Evolutionary conservation across 164 flowering plant species (phyloP), one percentile per base, ranked within the genome.

Genomic region (Platanus orientalis): DNA sequence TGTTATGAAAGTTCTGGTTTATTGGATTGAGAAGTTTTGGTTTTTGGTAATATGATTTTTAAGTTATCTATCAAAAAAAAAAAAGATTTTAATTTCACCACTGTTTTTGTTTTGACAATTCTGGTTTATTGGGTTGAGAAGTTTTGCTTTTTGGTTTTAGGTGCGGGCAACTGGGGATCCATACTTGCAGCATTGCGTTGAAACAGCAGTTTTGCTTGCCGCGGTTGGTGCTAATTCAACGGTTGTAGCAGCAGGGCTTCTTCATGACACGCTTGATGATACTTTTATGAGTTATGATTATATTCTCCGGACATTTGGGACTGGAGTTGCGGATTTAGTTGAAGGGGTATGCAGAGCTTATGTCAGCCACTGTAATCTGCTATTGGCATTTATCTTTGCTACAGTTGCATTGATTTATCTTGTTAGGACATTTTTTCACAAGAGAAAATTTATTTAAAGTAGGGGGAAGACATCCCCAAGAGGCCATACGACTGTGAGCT

Each of bases 121-220:
- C 42, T 36, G 1, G 42, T 36, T 36, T 36, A 36, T 36, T 7
- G 1, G 42, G 12, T 7, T 36, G 42, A 36, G 42, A 10, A 30
- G 61, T 67, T 39, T 19, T 1, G n/a, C 30, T 3, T 1, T 40
- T 44, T 64, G 6, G 14, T 69, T 79, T 71, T 62, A 94, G 99
- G 79, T 83, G 87, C 70, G 99, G 30, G 93, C 87, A 16, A 94
- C 89, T 72, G 99, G 99, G 27, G 93, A 88, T 81, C 96, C 95
- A n/a, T 94, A 94, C 73, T 73, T 94, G 81, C 90, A 84, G 73
- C 99, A 94, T 74, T 94, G 99, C 54, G 85, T 91, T 67, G 97
- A 94, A 58, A 94, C 99, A 0, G 97, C 93, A 7, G 77, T 83
- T 42, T 63, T 88, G 78, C 84, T 94, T 4, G 99, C 97, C 0